Evolutionary conservation across 495 filamentous ascomycete species (phyloP).

Genomic region (Neurospora sp.): DNA sequence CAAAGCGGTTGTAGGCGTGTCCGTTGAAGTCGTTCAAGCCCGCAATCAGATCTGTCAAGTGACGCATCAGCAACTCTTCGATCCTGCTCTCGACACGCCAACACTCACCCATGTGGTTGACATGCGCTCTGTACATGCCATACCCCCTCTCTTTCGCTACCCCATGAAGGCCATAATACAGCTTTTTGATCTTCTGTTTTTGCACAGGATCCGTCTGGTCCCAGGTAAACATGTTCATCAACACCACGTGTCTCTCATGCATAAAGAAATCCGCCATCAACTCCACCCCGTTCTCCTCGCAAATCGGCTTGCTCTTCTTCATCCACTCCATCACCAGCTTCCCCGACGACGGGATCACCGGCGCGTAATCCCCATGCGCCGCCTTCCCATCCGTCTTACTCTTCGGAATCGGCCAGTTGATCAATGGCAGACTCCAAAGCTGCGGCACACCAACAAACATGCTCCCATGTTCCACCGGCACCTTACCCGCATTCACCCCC

Average conservation of each 20-base stretch:
- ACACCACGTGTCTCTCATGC: constrained; percentile 31
- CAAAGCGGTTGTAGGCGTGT: constrained; percentile 32
- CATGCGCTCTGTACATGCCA: constrained; percentile 32
- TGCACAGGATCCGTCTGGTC: constrained; percentile 28
- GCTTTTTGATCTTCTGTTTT: constrained; percentile 14
- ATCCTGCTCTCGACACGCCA: background rate
- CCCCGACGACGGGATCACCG: constrained; percentile 30
- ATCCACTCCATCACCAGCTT: constrained; percentile 31
- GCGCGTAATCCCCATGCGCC: constrained; percentile 34
- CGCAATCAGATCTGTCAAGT: constrained; percentile 25
- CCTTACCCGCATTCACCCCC: constrained; percentile 28
- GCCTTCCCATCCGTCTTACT: constrained; percentile 19
- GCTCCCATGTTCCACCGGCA: constrained; percentile 25
- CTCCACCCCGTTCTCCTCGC: constrained; percentile 31
- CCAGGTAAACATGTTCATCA: constrained; percentile 35
- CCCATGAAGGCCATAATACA: constrained; percentile 26
- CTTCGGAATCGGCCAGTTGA: constrained; percentile 26
- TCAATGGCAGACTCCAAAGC: constrained; percentile 32
- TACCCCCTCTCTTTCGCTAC: constrained; percentile 29
- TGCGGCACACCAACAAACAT: constrained; percentile 30
- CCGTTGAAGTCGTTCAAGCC: constrained; percentile 34
- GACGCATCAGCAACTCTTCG: background rate
- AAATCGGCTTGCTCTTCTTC: constrained; percentile 23
- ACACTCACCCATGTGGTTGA: constrained; percentile 34
- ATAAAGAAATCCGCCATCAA: constrained; percentile 35